Evolutionary conservation across 208 protist genomes (phyloP).

Genomic region (Histomonas meleagridis): DNA sequence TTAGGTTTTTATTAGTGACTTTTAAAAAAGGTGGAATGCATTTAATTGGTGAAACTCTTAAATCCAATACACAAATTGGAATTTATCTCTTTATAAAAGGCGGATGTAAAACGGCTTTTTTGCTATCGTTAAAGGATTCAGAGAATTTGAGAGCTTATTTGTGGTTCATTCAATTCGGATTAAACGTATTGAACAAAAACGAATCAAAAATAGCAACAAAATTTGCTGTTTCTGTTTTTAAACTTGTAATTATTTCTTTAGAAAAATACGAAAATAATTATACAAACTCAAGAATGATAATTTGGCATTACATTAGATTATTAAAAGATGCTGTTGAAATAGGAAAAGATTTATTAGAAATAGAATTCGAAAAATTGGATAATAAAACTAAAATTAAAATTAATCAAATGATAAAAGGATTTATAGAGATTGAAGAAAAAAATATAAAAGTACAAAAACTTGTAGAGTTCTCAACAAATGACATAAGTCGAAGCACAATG

Average conservation of each 20-base stretch:
- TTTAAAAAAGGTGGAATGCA: conserved; percentile 5
- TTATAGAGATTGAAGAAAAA: neutral
- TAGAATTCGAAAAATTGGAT: neutral
- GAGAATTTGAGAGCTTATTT: neutral
- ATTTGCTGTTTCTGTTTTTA: neutral
- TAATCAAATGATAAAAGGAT: neutral
- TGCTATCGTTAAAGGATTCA: neutral
- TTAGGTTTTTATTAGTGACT: neutral
- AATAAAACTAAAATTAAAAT: neutral
- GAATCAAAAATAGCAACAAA: neutral
- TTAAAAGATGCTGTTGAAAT: neutral
- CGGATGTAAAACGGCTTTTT: neutral
- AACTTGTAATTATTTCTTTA: neutral
- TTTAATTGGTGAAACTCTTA: neutral
- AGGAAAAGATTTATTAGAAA: neutral
- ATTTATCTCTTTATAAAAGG: neutral
- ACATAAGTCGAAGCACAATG: neutral
- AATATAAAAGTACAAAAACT: neutral
- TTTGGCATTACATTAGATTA: neutral
- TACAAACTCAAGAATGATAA: neutral
- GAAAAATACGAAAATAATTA: neutral
- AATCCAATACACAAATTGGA: neutral
- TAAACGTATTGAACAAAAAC: neutral
- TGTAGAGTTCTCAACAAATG: neutral
- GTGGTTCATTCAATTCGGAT: neutral